A percentile compares a stretch with the other conserved stretches of the same genome.
phyloP scores from a whole-genome alignment of 176 grass and related monocot genomes.

The Carex myosuroides region DNA sequence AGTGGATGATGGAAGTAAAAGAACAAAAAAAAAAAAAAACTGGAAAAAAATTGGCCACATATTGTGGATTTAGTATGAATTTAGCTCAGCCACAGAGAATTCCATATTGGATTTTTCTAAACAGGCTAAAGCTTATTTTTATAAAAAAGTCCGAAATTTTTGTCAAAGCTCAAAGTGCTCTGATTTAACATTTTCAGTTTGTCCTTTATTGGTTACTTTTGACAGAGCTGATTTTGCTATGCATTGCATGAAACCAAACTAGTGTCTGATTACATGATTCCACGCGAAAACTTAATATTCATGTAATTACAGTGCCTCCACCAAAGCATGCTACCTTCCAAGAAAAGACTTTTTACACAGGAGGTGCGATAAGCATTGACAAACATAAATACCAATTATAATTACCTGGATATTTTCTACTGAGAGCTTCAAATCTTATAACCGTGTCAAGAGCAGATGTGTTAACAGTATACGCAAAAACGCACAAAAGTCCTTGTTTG shows the following conservation, averaged over 20 bases:
- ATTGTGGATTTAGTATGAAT: slow-evolving; percentile 21
- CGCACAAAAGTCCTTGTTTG: slow-evolving; percentile 45
- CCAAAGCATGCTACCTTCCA: slow-evolving; percentile 44
- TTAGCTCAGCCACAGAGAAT: slow-evolving; percentile 32
- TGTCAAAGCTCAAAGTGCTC: background rate
- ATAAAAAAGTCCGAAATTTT: background rate
- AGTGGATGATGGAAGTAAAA: slow-evolving; percentile 42
- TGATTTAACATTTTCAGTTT: background rate
- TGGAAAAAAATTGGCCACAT: slow-evolving; percentile 51
- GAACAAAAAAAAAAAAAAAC: background rate
- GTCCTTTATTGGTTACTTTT: background rate
- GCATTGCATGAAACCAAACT: too few species aligned
- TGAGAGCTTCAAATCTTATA: slow-evolving; percentile 54
- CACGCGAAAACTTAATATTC: slow-evolving; percentile 43
- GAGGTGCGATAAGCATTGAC: slow-evolving; percentile 58
- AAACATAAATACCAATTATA: slow-evolving; percentile 34
- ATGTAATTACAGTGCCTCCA: slow-evolving; percentile 52
- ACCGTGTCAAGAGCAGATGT: slow-evolving; percentile 44
- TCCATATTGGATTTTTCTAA: slow-evolving; percentile 27
- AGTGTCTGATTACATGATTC: slow-evolving; percentile 31
- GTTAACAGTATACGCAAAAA: slow-evolving; percentile 48
- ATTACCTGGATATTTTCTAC: slow-evolving; percentile 46
- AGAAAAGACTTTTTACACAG: slow-evolving; percentile 53
- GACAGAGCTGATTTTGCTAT: too few species aligned
- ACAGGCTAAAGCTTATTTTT: background rate